phyloP scores from a whole-genome alignment of 106 monocot genomes.

The Dendrobium officinale region DNA sequence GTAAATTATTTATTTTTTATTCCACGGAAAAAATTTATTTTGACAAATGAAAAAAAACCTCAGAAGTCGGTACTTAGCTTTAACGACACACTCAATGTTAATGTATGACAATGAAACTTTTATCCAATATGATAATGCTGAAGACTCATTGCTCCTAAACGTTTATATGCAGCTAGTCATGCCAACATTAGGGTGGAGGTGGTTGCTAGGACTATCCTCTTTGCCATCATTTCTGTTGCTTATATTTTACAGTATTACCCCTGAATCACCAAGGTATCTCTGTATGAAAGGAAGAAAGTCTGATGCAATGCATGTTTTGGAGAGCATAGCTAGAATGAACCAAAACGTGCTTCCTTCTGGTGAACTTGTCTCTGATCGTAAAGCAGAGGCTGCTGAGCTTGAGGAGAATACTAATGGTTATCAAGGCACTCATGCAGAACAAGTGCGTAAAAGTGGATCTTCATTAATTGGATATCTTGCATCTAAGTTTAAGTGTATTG shows the following conservation, averaged over 20 bases:
- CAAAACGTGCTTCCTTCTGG: constrained; percentile 41
- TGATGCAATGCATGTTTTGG: constrained; percentile 44
- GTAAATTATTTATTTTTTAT: background rate
- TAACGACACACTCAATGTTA: background rate
- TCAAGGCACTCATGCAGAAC: constrained; percentile 27
- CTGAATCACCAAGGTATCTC: constrained; percentile 84
- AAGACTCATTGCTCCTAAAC: background rate
- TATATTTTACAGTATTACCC: constrained; percentile 47
- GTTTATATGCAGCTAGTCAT: constrained; percentile 44
- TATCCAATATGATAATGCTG: background rate
- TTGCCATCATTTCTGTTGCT: constrained; percentile 68
- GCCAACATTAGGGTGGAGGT: constrained; percentile 80
- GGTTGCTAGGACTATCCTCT: constrained; percentile 65
- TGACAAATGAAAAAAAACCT: background rate
- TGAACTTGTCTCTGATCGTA: constrained; percentile 28
- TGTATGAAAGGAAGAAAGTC: constrained; percentile 52
- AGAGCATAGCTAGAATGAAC: constrained; percentile 56
- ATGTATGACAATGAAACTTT: background rate
- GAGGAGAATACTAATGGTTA: constrained; percentile 19
- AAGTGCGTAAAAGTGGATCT: constrained; percentile 5
- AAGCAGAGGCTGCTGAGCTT: constrained; percentile 13
- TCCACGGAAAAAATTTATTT: background rate
- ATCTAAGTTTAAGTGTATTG: constrained; percentile 21
- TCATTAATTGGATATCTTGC: background rate
- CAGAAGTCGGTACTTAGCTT: background rate